A percentile compares a stretch with the other conserved stretches of the same genome.
phyloP scores from a whole-genome alignment of 805 yeast genomes.

The Saturnispora sanitii region DNA sequence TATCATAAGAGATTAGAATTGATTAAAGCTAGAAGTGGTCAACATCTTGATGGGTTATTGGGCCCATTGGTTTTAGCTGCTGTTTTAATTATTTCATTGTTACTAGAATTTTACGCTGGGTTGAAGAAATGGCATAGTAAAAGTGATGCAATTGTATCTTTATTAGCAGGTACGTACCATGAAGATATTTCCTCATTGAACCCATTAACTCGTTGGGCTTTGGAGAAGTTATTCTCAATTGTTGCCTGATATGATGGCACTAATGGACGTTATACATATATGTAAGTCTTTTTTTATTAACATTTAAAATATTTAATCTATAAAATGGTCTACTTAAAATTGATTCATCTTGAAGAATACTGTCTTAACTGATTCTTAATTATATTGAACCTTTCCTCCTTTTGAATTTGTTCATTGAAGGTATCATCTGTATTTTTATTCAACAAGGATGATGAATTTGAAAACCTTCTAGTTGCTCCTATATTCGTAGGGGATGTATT shows the following conservation, averaged over 20 bases:
- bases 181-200: slow-evolving; percentile 19
- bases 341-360: no score
- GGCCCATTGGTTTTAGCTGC: slow-evolving; percentile 79
- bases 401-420: slow-evolving; percentile 5
- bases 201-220: slow-evolving; percentile 20
- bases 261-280: no score
- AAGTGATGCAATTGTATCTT: slow-evolving; percentile 12
- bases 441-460: slow-evolving; percentile 1
- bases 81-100: slow-evolving; percentile 57
- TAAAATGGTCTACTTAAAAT: no score
- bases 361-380: slow-evolving; percentile 19
- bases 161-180: slow-evolving; percentile 7
- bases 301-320: no score
- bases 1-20: slow-evolving; percentile 61
- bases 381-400: slow-evolving; percentile 19
- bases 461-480: not conserved
- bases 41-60: slow-evolving; percentile 77
- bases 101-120: slow-evolving; percentile 65
- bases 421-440: slow-evolving; percentile 2
- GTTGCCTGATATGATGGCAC: slow-evolving; percentile 13
- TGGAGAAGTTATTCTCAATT: slow-evolving; percentile 20
- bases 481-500: no score
- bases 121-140: slow-evolving; percentile 29
- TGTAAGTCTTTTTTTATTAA: no score
- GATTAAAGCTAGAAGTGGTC: slow-evolving; percentile 74